Evolutionary conservation across 108 stramenopile genomes (phyloP).

Genomic region (Skeletonema tropicum): DNA sequence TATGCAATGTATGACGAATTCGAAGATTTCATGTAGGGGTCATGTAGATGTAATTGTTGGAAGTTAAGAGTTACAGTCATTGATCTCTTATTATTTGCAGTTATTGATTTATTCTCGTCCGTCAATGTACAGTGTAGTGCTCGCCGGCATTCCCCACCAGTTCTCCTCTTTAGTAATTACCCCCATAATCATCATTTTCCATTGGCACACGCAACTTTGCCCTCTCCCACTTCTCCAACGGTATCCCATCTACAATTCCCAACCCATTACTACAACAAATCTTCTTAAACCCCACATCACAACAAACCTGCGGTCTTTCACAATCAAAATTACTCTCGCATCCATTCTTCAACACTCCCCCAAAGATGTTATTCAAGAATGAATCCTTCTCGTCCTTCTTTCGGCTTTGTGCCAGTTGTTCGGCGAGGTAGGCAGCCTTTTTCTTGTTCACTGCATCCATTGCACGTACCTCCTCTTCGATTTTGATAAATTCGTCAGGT

Average conservation of each 20-base stretch:
- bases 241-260: constrained; percentile 50
- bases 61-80: neutral
- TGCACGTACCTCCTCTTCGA: constrained; percentile 60
- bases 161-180: constrained; percentile 1
- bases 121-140: neutral
- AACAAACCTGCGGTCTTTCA: constrained; percentile 78
- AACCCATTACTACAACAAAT: constrained; percentile 71
- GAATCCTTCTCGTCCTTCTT: constrained; percentile 51
- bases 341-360: constrained; percentile 67
- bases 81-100: neutral
- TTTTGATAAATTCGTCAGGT: constrained; percentile 72
- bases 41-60: neutral
- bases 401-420: constrained; percentile 25
- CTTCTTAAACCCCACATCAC: constrained; percentile 86
- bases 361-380: constrained; percentile 75
- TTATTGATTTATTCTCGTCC: neutral
- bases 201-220: constrained; percentile 24
- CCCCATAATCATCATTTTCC: constrained; percentile 32
- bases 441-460: constrained; percentile 63
- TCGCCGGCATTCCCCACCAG: neutral
- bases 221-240: constrained; percentile 38
- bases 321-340: constrained; percentile 87
- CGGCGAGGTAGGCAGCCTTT: constrained; percentile 38
- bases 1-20: constrained; percentile 48
- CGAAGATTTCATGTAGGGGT: constrained; percentile 36